Base-by-base conservation (phyloP, 495 filamentous ascomycete genomes). In the Penicillium salamii region DNA sequence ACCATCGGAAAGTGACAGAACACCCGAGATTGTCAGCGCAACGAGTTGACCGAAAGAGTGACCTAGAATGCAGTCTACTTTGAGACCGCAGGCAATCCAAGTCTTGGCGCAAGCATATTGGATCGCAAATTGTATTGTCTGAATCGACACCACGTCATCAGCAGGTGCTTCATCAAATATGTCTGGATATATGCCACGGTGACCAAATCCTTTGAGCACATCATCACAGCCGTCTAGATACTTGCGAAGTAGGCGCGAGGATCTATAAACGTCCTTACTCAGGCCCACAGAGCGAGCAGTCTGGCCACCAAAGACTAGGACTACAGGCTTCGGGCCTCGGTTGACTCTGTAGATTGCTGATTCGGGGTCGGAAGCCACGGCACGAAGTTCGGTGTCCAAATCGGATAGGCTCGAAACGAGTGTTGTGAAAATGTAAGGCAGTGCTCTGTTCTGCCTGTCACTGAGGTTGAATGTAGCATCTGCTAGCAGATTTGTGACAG, bases 11-110 rank as follows among this genome's bases (percentile, higher is more conserved):
- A 80, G 59, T 0, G 59, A 54, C 0, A 83, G 29, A 0, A 42
- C 42, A 0, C 65, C 69, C 9, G 72, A 58, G 6, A 83, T 55
- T n/a, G 54, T 66, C 0, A 82, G 41, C 0, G 77, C 78, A 5
- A 74, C 74, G 0, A 82, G 57, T 53, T 82, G 61, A 1, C 80
- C 80, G 50, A 84, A 75, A 42, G 70, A 76, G 49, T 82, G 80
- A 0, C 79, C 80, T 15, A 84, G 35, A 0, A 80, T 23, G 0
- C 55, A 42, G 1, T 46, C 55, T 0, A 70, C 54, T 11, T 59
- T 19, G 6, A 82, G 48, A 0, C 79, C 77, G 15, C 54, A 68
- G 21, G 75, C 77, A 0, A 82, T 65, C 79, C 80, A 84, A 6
- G 55, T 38, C 43, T 53, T 65, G 2, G 80, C 78, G 35, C 57